These are phyloP conservation scores for Zygoascus flipseniorum DNA, from an alignment of 805 yeast species.

Conservation along the genomic window DNA sequence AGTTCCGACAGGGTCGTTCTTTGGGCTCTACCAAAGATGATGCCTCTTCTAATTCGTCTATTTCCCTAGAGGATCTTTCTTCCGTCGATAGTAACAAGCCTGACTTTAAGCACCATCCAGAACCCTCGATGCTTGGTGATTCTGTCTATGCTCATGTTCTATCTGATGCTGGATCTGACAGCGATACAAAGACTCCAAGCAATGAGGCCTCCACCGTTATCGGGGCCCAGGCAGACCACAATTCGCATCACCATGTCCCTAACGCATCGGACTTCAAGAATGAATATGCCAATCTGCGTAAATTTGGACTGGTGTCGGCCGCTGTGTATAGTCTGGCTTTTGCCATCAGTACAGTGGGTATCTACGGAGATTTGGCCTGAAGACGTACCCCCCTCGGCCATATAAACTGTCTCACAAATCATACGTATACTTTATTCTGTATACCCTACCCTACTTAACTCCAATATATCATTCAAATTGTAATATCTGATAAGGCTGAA, in stretches of 20 bases:
- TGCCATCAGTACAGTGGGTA: constrained; percentile 18
- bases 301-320: constrained; percentile 8
- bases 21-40: not conserved
- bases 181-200: not conserved
- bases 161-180: not conserved
- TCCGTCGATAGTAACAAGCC: not conserved
- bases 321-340: constrained; percentile 15
- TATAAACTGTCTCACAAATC: not conserved
- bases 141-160: constrained; percentile 13
- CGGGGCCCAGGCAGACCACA: not conserved
- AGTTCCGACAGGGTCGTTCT: not conserved
- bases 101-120: not conserved
- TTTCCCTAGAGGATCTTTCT: not conserved
- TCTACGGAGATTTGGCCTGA: constrained; percentile 18
- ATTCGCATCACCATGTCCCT: not conserved
- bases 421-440: not conserved
- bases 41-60: not conserved
- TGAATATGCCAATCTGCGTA: not conserved
- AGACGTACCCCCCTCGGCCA: not conserved
- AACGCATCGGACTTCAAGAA: not conserved
- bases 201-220: not conserved
- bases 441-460: not conserved
- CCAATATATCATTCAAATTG: not conserved
- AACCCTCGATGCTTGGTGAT: constrained; percentile 12
- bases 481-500: no score